Base-by-base conservation (phyloP, 2,329 filamentous ascomycete species). In the Verticillium longisporum region DNA sequence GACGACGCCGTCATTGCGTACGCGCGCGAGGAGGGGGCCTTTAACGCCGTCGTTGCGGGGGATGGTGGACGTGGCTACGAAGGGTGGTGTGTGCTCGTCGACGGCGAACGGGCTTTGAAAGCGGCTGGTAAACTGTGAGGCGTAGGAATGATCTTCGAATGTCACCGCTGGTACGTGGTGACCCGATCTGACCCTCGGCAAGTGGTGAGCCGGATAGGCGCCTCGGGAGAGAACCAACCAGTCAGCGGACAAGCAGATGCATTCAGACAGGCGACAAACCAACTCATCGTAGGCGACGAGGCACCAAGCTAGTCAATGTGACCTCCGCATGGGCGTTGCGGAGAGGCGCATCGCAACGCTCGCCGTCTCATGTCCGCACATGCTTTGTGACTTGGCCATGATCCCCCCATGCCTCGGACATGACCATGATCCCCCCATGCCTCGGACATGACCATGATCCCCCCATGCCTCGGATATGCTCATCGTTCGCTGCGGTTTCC, bases 51-150 rank as follows among this genome's bases (percentile, higher is more conserved):
- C 38, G 88, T 91, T 53, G 85, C 80, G 64, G 87, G 82, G 6
- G 79, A 88, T 41, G 86, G 87, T 33, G 87, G 88, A 32, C 70
- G 75, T 33, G 90, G 90, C 7, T 74, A 78, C 57, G 90, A 93
- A 69, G 92, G 92, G 1, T 96, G 91, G 90, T 96, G 92, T 75
- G 89, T 96, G 31, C 79, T 96, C 55, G 90, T 96, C 11, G 91
- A 96, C 73, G 92, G 92, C 0, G 90, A 93, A 66, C 78, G 74
- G 70, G 87, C 84, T 1, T 68, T 89, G 68, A 79, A 77, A 69
- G 79, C 73, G 45, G 83, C 80, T 18, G 85, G 83, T 34, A 86
- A 84, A 75, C 70, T 83, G 60, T 79, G 63, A 55, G 53, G n/a
- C 41, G 41, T 10, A 18, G n/a, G 41, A 50, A 7, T 21, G 18